Evolutionary conservation across 371 early-diverging fungal genomes (phyloP), one percentile per base, ranked within the genome.

Genomic region (Apophysomyces ossiformis): DNA sequence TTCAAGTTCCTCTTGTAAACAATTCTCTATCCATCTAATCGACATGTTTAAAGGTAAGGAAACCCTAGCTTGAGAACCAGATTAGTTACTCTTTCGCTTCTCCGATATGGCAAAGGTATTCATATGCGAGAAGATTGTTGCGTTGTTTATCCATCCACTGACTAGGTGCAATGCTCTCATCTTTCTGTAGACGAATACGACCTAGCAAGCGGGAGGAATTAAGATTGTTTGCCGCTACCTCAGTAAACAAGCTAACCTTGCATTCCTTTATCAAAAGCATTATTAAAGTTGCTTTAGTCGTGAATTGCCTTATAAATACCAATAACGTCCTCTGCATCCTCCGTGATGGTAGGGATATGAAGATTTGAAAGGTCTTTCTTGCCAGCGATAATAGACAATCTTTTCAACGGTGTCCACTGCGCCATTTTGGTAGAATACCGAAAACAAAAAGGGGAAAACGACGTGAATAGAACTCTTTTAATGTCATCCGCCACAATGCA

Each of bases 51-150:
- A 36, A 16, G 35, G 5, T n/a, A 37, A 36, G 32, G 56, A 69
- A 35, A 12, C 59, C 35, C n/a, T 7, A 7, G 26, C 15, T 15
- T 37, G 47, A 11, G 8, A 61, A 60, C 13, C 13, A 60, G 26
- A 69, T 36, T 37, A 69, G 86, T 75, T 91, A 99, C 91, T 98
- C 95, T 87, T 98, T 98, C 4, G 99, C 99, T 86, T 99, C 99
- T 64, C 96, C 97, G 62, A 99, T 92, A 65, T 98, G 98, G 69
- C 99, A 99, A 7, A 99, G 87, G 70, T 99, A 99, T 77, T 99
- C 99, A 78, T 99, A 99, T 1, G 98, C 97, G 57, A 93, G 92
- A 44, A 99, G 78, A 59, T 95, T 93, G 46, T 89, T 87, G 65
- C 99, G 88, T 78, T 97, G 94, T 35, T 86, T 82, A 73, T 99